These are phyloP conservation scores for Lipomyces orientalis DNA, from an alignment of 805 yeast species.

Conservation along the genomic window DNA sequence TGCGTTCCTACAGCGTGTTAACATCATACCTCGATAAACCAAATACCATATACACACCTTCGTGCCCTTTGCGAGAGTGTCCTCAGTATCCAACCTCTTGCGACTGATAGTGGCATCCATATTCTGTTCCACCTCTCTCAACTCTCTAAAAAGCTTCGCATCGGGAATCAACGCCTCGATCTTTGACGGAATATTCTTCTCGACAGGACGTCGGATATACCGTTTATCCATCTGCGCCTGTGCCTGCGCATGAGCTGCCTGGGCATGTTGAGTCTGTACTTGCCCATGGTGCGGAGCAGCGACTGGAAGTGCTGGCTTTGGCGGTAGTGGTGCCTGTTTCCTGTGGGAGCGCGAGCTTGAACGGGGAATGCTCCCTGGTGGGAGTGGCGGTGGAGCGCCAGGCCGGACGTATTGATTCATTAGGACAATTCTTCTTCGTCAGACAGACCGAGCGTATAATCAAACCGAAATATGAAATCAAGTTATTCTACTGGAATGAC, in stretches of 20 bases:
- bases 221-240: constrained; percentile 34
- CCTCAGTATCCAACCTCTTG: constrained; percentile 85
- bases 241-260: constrained; percentile 24
- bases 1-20: constrained; percentile 47
- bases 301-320: constrained; percentile 14
- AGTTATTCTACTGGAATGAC: not conserved
- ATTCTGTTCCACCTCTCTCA: constrained; percentile 80
- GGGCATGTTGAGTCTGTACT: constrained; percentile 37
- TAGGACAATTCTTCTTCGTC: not conserved
- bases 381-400: constrained; percentile 4
- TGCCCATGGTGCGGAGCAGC: constrained; percentile 40
- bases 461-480: not conserved
- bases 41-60: constrained; percentile 45
- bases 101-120: constrained; percentile 82
- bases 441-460: not conserved
- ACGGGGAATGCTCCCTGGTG: not conserved
- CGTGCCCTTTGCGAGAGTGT: constrained; percentile 51
- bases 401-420: constrained; percentile 8
- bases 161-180: constrained; percentile 63
- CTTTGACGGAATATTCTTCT: constrained; percentile 56
- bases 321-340: constrained; percentile 16
- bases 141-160: constrained; percentile 69
- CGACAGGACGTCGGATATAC: constrained; percentile 55
- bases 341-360: constrained; percentile 8
- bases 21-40: not conserved